Evolutionary conservation across 345 rosid species (phyloP), one percentile per base, ranked within the genome.

Genomic region (Erysimum cheiranthoides): DNA sequence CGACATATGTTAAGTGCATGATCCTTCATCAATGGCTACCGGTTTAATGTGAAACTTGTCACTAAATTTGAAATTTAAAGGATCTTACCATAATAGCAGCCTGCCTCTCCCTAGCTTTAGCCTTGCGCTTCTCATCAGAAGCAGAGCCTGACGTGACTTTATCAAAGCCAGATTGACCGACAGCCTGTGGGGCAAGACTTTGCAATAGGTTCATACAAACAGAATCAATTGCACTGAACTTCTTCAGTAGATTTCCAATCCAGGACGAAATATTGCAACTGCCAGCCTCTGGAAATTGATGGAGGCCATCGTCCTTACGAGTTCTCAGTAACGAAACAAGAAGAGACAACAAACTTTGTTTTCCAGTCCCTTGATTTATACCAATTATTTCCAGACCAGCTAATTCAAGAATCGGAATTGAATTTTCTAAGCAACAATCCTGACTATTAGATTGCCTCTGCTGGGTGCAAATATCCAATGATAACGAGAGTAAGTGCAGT

Each of bases 81-180:
- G 42, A 71, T 72, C 96, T 78, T 78, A 95, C 99, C 97, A 92
- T 34, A 62, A 92, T 77, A 42, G 89, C 91, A 68, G 90, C 97
- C 81, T 95, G 98, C 73, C 90, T 87, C 80, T 92, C 89, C 27
- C 93, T 88, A 69, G 98, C 97, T 80, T 85, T 88, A 14, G 91
- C 94, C 85, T 90, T 92, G 79, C 86, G 97, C 78, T 71, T 88
- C 78, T 92, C 93, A 69, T 71, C 79, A 54, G 89, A 87, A 73
- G 93, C 66, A 53, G 85, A 78, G 45, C 73, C 79, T 42, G 79
- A 46, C 28, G 38, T 62, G 57, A 53, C 81, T 65, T 53, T 64
- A 65, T 78, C 84, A 63, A 61, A 36, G 64, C n/a, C 54, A 51
- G 84, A 78, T 49, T 86, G 86, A 76, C 84, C 39, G 17, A 90